These are phyloP conservation scores for Wickerhamomyces silvicola DNA, from an alignment of 805 yeast species.

Conservation along the genomic window DNA sequence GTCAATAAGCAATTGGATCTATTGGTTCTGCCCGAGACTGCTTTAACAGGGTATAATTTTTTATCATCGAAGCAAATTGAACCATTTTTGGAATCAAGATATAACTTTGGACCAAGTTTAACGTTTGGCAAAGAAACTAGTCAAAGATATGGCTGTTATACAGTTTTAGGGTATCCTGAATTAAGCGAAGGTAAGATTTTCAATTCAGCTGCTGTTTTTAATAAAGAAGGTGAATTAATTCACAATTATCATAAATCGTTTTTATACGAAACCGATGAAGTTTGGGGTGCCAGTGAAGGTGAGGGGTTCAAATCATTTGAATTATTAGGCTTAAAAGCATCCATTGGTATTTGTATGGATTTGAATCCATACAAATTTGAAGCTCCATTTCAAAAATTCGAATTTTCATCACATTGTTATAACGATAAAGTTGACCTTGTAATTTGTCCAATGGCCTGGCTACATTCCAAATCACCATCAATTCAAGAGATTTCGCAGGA, in stretches of 20 bases:
- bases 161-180: conserved; percentile 84
- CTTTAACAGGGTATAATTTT: conserved; percentile 81
- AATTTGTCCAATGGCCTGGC: conserved; percentile 86
- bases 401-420: conserved; percentile 53
- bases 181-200: conserved; percentile 31
- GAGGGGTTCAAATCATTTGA: conserved; percentile 47
- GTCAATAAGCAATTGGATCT: conserved; percentile 44
- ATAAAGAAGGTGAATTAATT: conserved; percentile 50
- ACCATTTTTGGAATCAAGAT: conserved; percentile 49
- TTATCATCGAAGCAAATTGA: conserved; percentile 34
- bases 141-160: conserved; percentile 46
- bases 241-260: conserved; percentile 72
- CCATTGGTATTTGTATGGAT: conserved; percentile 93
- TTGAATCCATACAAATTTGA: conserved; percentile 78
- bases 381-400: conserved; percentile 72
- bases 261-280: conserved; percentile 70
- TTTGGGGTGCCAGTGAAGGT: conserved; percentile 73
- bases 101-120: conserved; percentile 40
- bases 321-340: conserved; percentile 32
- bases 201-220: conserved; percentile 66
- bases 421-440: conserved; percentile 46
- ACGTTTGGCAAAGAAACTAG: conserved; percentile 55
- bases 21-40: conserved; percentile 77
- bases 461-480: conserved; percentile 43
- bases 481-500: conserved; percentile 14